Conservation (phyloP, 75 land plant species). For the Ceratopteris richardii region DNA sequence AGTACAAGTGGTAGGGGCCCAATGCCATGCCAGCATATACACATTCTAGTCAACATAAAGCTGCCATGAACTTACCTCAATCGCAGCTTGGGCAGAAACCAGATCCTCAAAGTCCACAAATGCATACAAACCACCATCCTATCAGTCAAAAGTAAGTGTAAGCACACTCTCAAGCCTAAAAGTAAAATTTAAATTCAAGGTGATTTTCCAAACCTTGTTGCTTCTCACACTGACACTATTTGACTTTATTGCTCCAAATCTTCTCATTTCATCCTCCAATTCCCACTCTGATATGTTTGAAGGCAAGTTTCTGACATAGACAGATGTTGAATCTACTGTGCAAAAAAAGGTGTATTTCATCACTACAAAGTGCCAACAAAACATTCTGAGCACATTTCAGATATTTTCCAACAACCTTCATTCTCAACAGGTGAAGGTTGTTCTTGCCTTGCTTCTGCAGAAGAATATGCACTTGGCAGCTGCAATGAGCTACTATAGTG, state of each 20-base stretch:
- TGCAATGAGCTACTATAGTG: background rate
- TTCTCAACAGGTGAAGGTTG: no score
- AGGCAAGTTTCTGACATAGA: constrained; percentile 45
- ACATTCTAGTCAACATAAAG: no score
- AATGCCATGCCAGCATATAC: no score
- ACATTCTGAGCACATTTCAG: no score
- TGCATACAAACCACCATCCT: constrained; percentile 52
- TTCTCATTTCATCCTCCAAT: constrained; percentile 35
- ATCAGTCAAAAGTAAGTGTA: constrained; percentile 2
- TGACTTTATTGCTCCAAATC: constrained; percentile 43
- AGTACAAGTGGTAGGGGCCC: no score
- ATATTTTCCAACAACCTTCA: no score
- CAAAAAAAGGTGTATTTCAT: no score
- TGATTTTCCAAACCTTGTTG: constrained; percentile 21
- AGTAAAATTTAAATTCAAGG: background rate
- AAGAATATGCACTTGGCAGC: background rate
- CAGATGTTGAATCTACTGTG: constrained; percentile 26
- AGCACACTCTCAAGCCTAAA: background rate
- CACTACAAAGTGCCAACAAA: no score
- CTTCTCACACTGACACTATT: constrained; percentile 47
- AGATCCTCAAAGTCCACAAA: constrained; percentile 74
- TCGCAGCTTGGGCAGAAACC: constrained; percentile 39
- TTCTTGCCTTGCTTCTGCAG: no score
- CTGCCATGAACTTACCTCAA: constrained; percentile 61
- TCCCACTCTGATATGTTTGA: constrained; percentile 13